Base-by-base conservation (phyloP, 2,329 filamentous ascomycete species). In the Penicillium sp. region DNA sequence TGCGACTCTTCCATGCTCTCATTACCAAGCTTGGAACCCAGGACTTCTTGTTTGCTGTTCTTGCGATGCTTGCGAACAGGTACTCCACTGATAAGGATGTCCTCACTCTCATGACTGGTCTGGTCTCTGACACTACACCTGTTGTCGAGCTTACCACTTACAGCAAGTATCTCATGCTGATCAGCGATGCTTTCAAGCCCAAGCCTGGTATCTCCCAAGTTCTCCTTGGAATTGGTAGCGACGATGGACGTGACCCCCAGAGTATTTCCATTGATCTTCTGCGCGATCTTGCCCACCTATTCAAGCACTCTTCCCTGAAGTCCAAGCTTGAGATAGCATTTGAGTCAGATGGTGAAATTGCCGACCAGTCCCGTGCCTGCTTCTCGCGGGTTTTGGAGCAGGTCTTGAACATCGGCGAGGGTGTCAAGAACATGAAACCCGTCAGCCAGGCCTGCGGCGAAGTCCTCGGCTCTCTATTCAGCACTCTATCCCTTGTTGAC, bases 41-140 rank as follows among this genome's bases (percentile, higher is more conserved):
- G 49, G 92, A 97, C 58, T 96, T 95, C 66, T 79, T 97, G 22
- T 96, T 91, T 65, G 92, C 91, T 5, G 83, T 99, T 13, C 76
- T 96, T 46, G 89, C 90, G 54, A 92, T 97, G 84, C 83, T 99
- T 56, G 86, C 91, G n/a, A 91, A 97, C 69, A 89, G 89, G 67
- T 95, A 96, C 70, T 87, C 89, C 4, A 81, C 86, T n/a, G 88
- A 88, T 55, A 86, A 89, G 66, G 85, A 83, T 61, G 85, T 94
- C 36, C 77, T 87, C 38, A 83, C 83, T n/a, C 92, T 97, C 71
- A 82, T 90, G 55, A 83, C 84, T 2, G 87, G 91, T 40, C 77
- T 99, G 24, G 82, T 91, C 43, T 86, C 85, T 56, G 80, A 85
- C 34, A 94, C 95, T 68, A 81, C 83, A 45, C 86, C 90, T 11